Conservation (phyloP, 1,139 yeast genomes). For the Wickerhamomyces sp. region DNA sequence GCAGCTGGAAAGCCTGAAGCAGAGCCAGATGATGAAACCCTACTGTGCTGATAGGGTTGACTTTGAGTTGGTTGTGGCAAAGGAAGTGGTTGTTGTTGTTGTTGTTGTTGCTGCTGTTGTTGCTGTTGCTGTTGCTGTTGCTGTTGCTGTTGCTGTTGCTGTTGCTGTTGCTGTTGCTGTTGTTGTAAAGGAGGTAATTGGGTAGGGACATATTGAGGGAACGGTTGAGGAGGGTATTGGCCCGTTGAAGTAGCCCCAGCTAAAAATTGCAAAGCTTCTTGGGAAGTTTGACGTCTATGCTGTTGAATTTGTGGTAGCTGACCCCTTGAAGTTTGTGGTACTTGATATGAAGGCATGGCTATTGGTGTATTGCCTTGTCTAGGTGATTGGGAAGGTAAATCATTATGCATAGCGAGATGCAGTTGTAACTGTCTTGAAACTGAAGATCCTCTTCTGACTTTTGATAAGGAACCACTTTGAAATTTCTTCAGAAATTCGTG, state of each 20-base stretch:
- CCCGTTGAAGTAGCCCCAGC: slow-evolving; percentile 4
- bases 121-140: slow-evolving; percentile 5
- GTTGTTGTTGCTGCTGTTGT: slow-evolving; percentile 1
- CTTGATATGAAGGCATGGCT: not conserved
- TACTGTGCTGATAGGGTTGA: slow-evolving; percentile 15
- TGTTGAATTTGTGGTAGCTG: slow-evolving; percentile 5
- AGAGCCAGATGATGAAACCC: slow-evolving; percentile 14
- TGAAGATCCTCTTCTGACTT: slow-evolving; percentile 73
- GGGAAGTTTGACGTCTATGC: slow-evolving; percentile 16
- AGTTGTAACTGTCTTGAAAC: slow-evolving; percentile 74
- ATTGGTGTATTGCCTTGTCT: slow-evolving; percentile 18
- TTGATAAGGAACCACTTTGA: slow-evolving; percentile 66
- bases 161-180: slow-evolving; percentile 9
- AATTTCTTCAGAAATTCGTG: slow-evolving; percentile 80
- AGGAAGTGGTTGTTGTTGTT: slow-evolving; percentile 9
- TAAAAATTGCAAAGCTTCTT: slow-evolving; percentile 5
- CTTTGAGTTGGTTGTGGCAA: slow-evolving; percentile 14
- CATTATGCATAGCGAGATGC: slow-evolving; percentile 67
- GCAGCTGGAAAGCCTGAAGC: slow-evolving; percentile 18
- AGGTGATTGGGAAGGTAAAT: slow-evolving; percentile 40
- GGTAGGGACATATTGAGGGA: slow-evolving; percentile 12
- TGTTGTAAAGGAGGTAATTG: slow-evolving; percentile 15
- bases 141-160: slow-evolving; percentile 9
- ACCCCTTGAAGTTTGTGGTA: slow-evolving; percentile 13
- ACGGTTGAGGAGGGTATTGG: not conserved